Conservation (phyloP, 2,329 filamentous ascomycete species). For the Podosphaera xanthii region DNA sequence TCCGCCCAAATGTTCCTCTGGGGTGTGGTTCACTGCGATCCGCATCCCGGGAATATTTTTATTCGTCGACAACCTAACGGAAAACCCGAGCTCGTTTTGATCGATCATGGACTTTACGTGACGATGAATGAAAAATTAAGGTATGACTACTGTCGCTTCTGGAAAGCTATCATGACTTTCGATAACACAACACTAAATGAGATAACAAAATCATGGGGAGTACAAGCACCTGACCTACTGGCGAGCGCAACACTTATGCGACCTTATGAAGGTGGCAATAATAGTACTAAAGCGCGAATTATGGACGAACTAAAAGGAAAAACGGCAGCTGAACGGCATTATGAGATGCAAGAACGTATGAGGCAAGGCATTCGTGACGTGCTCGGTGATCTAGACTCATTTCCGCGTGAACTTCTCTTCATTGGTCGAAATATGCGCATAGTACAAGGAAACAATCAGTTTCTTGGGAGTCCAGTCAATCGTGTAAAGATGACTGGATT, state of each 20-base stretch:
- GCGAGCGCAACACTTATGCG: slow-evolving; percentile 74
- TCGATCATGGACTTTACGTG: slow-evolving; percentile 93
- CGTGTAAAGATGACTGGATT: slow-evolving; percentile 79
- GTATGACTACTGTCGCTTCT: slow-evolving; percentile 70
- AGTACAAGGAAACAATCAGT: slow-evolving; percentile 53
- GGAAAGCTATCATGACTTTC: slow-evolving; percentile 83
- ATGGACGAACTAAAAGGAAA: slow-evolving; percentile 27
- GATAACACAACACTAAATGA: slow-evolving; percentile 60
- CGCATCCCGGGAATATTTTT: slow-evolving; percentile 94
- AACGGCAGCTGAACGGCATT: slow-evolving; percentile 36
- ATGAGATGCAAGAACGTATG: slow-evolving; percentile 52
- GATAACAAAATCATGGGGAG: slow-evolving; percentile 64
- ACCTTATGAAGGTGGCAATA: slow-evolving; percentile 72
- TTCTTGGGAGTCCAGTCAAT: slow-evolving; percentile 52
- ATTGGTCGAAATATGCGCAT: slow-evolving; percentile 52
- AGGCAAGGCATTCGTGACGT: slow-evolving; percentile 41
- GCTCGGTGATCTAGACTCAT: slow-evolving; percentile 44
- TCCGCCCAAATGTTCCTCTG: slow-evolving; percentile 96
- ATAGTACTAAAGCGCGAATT: slow-evolving; percentile 39
- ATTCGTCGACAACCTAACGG: slow-evolving; percentile 66
- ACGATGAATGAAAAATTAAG: slow-evolving; percentile 69
- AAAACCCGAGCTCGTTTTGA: slow-evolving; percentile 74
- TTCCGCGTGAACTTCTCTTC: slow-evolving; percentile 49
- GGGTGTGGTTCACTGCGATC: slow-evolving; percentile 89
- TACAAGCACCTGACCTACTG: slow-evolving; percentile 74